Evolutionary conservation across 73 alveolate genomes (phyloP), one percentile per base, ranked within the genome.

Genomic region (Paramecium sexaurelia): DNA sequence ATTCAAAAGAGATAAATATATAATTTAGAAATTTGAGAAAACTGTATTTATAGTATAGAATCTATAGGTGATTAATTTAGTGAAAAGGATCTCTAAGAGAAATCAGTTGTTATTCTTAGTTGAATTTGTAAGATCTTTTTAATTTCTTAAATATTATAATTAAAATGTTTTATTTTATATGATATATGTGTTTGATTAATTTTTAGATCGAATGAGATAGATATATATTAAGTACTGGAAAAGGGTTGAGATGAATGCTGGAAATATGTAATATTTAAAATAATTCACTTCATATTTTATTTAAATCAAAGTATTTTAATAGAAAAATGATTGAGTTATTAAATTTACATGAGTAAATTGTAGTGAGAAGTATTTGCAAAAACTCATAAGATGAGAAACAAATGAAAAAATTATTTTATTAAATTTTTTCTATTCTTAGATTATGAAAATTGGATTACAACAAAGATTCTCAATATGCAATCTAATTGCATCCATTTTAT

Each of bases 381-480:
- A 17, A 11, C 8, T 26, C 17, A 51, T n/a, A 51, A 17, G 67
- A 15, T 20, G 17, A 51, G 22, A 29, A n/a, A 51, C 29, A 51
- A 15, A 51, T 51, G 67, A 51, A 51, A 35, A n/a, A 51, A 51
- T 51, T 51, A 51, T 51, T n/a, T 51, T n/a, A 51, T 51, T 51
- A 51, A 51, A 51, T 51, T 17, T 51, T 51, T 51, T 51, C 67
- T 51, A 51, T 51, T n/a, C 67, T 51, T 51, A 51, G 67, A 51
- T 51, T 11, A 61, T 61, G 83, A 61, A 61, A 26, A 61, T 61
- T 61, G 83, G 83, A 61, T 26, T 26, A 26, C 83, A 61, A 7
- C 43, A 29, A 61, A 61, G 26, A 61, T 61, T 61, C 43, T 26
- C 47, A 29, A 61, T 61, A 29, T 61, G 83, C 83, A 61, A 61